These are phyloP conservation scores for Claviceps monticola DNA, from an alignment of 2,329 filamentous ascomycete genomes.

Conservation along the genomic window DNA sequence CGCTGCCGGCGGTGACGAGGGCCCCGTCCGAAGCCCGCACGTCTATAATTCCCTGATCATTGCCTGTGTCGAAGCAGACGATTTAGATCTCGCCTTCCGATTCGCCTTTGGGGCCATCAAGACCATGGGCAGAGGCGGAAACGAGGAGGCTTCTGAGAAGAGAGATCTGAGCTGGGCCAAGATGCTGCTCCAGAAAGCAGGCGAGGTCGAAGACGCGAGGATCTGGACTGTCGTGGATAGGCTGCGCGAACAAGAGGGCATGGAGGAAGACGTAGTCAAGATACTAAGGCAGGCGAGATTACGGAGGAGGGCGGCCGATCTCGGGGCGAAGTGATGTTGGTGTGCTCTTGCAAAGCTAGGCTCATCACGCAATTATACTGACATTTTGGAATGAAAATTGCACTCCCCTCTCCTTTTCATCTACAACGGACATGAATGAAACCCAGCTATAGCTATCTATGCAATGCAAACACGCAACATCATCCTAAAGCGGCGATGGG, in stretches of 20 bases:
- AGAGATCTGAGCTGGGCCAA: slow-evolving; percentile 14
- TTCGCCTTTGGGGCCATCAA: slow-evolving; percentile 12
- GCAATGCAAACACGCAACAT: too few species aligned
- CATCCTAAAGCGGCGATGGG: too few species aligned
- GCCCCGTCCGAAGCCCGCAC: slow-evolving; percentile 6
- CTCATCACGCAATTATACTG: too few species aligned
- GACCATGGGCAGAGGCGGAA: not conserved
- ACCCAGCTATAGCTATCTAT: too few species aligned
- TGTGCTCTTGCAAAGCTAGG: too few species aligned
- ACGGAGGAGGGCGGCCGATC: slow-evolving; percentile 7
- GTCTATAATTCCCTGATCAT: slow-evolving; percentile 16
- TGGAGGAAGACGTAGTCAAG: slow-evolving; percentile 10
- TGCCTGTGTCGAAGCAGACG: slow-evolving; percentile 15
- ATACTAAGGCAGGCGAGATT: slow-evolving; percentile 15
- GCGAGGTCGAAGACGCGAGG: slow-evolving; percentile 16
- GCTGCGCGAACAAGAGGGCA: slow-evolving; percentile 11
- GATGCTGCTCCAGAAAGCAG: slow-evolving; percentile 14
- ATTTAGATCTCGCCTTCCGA: slow-evolving; percentile 22
- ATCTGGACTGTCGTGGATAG: slow-evolving; percentile 21
- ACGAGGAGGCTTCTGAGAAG: not conserved
- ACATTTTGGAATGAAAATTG: too few species aligned
- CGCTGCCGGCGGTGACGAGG: slow-evolving; percentile 6
- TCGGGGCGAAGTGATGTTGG: not conserved
- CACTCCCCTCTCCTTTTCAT: too few species aligned
- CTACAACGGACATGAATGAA: too few species aligned